Conservation (phyloP, 495 filamentous ascomycete genomes). For the Tuber aestivum region DNA sequence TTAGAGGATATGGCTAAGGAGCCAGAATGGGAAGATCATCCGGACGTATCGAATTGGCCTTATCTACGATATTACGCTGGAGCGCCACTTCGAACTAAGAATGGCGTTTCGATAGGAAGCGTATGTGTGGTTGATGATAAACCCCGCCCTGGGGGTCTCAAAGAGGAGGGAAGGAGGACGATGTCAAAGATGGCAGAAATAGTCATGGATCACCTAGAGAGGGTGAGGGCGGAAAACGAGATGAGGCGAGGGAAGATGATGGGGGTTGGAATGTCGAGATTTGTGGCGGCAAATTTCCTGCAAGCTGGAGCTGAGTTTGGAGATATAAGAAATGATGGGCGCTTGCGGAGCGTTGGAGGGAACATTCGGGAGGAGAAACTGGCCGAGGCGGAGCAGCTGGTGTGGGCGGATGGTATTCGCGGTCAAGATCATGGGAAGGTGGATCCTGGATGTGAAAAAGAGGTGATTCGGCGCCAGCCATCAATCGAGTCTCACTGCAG, state of each 20-base stretch:
- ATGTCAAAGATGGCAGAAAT: conserved; percentile 43
- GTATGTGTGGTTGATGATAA: conserved; percentile 61
- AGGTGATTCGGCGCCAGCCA: not conserved
- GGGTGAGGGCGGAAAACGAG: conserved; percentile 29
- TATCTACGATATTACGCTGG: conserved; percentile 57
- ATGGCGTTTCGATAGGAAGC: conserved; percentile 64
- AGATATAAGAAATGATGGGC: conserved; percentile 6
- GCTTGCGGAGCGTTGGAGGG: not conserved
- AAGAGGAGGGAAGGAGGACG: conserved; percentile 44
- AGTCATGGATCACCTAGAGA: conserved; percentile 37
- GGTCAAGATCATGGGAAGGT: conserved; percentile 4
- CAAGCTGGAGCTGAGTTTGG: conserved; percentile 24
- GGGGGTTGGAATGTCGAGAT: conserved; percentile 37
- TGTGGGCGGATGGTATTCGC: conserved; percentile 17
- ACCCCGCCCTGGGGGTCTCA: conserved; percentile 47
- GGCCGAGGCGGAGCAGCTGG: conserved; percentile 17
- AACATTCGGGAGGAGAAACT: conserved; percentile 8
- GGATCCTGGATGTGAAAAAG: not conserved
- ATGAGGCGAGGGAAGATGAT: conserved; percentile 36
- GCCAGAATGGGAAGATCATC: conserved; percentile 47
- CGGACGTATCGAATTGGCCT: conserved; percentile 47
- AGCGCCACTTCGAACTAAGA: conserved; percentile 60
- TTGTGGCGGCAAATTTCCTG: conserved; percentile 36
- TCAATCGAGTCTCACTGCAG: not conserved
- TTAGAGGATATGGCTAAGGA: conserved; percentile 52